Evolutionary conservation across 306 rosid genomes (phyloP), one percentile per base, ranked within the genome.

Genomic region (Lathyrus tuberosus): DNA sequence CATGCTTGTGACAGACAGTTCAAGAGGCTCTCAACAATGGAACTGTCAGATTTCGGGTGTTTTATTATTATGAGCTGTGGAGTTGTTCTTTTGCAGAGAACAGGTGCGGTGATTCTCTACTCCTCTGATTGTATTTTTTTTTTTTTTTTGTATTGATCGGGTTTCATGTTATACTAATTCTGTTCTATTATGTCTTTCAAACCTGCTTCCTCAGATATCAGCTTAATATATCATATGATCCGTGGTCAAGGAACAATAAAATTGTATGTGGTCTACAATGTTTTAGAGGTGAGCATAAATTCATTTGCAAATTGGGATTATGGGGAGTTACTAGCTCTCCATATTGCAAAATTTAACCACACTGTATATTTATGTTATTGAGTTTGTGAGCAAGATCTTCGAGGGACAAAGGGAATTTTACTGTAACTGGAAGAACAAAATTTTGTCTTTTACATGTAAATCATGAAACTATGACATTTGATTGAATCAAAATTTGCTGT

Each of bases 191-290:
- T 31, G 58, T 60, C 28, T 44, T 65, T 41, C 37, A 63, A 67
- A 56, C 67, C 37, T 69, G 24, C 76, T 75, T 64, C 62, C 65
- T 65, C 85, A 94, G 97, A 94, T 79, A 94, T 94, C 87, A 94
- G 97, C 83, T 89, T 94, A 83, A 94, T 94, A 79, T 94, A 94
- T 87, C 99, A 94, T 86, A 94, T 94, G 95, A 94, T 94, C 70
- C 97, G 97, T 35, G 97, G 99, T 83, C 95, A 94, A 83, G 97
- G 99, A 80, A 94, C 97, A 70, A 82, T 94, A 76, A 94, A 94
- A 83, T 54, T 94, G 37, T 94, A 94, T 56, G 97, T 91, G 75
- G 99, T 94, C 71, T 94, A 94, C 87, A 94, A 94, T 79, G 89
- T 94, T 68, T 78, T 91, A 84, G 97, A 94, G 96, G 99, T 94